phyloP scores from a whole-genome alignment of 1,284 basidiomycete genomes.

The Heterobasidion occidentale region DNA sequence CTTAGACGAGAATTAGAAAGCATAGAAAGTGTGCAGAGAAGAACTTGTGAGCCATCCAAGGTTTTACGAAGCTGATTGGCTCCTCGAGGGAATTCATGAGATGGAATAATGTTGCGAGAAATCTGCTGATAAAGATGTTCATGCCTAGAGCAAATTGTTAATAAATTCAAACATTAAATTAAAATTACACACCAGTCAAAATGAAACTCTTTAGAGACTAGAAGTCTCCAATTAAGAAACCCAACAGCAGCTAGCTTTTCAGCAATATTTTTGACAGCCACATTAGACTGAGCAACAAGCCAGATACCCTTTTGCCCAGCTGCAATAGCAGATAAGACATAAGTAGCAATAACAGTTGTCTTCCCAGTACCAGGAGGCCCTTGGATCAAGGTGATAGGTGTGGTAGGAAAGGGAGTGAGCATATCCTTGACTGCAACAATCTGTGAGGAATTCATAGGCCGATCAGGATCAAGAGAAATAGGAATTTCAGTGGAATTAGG shows the following conservation, averaged over 20 bases:
- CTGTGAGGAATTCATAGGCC: slow-evolving; percentile 47
- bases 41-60: slow-evolving; percentile 36
- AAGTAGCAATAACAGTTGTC: slow-evolving; percentile 58
- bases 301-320: slow-evolving; percentile 45
- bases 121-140: slow-evolving; percentile 53
- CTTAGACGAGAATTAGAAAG: slow-evolving; percentile 34
- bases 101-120: slow-evolving; percentile 37
- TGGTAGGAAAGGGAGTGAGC: slow-evolving; percentile 31
- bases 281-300: slow-evolving; percentile 64
- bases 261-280: slow-evolving; percentile 66
- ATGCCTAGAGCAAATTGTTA: slow-evolving; percentile 43
- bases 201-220: slow-evolving; percentile 54
- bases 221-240: slow-evolving; percentile 41
- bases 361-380: slow-evolving; percentile 53
- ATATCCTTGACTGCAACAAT: slow-evolving; percentile 42
- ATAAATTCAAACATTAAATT: slow-evolving; percentile 4
- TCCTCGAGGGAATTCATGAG: slow-evolving; percentile 22
- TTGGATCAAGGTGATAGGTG: slow-evolving; percentile 43
- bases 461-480: slow-evolving; percentile 6
- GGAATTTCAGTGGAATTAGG: background rate
- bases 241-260: slow-evolving; percentile 42
- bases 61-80: background rate
- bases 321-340: slow-evolving; percentile 30
- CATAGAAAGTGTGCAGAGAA: slow-evolving; percentile 68
- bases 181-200: slow-evolving; percentile 45